Conservation (phyloP, 2,329 filamentous ascomycete species). For the Anthostomella pinea region DNA sequence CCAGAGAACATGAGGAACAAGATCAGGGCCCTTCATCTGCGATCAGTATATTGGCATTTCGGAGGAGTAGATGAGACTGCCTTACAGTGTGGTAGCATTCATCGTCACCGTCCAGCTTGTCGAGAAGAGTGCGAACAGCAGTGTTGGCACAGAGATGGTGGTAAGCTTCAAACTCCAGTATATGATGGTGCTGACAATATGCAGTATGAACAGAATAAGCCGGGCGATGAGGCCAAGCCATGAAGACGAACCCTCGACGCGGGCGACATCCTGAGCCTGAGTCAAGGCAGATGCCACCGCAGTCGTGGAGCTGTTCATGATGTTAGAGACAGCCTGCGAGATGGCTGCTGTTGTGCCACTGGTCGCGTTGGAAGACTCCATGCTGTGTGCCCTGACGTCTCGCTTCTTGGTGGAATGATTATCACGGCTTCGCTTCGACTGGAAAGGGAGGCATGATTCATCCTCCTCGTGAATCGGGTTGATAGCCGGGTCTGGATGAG, state of each 20-base stretch:
- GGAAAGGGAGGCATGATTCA: too few relatives aligned
- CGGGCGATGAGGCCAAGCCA: constrained; percentile 59
- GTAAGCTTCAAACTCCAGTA: constrained; percentile 83
- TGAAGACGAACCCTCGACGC: constrained; percentile 35
- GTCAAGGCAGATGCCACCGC: constrained; percentile 23
- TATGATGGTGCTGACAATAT: constrained; percentile 54
- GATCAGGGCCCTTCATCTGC: constrained; percentile 40
- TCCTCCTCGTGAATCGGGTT: too few relatives aligned
- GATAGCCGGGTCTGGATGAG: constrained; percentile 12
- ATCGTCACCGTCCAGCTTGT: constrained; percentile 93
- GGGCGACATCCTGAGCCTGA: constrained; percentile 22
- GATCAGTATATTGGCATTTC: constrained; percentile 38
- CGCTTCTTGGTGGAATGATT: too few relatives aligned
- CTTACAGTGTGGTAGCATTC: constrained; percentile 94
- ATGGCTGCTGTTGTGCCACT: constrained; percentile 16
- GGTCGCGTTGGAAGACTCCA: constrained; percentile 8
- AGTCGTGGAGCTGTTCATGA: constrained; percentile 23
- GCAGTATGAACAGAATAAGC: constrained; percentile 53
- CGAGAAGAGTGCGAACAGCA: constrained; percentile 62
- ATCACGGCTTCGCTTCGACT: too few relatives aligned
- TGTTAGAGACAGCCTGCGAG: constrained; percentile 23
- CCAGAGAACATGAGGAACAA: constrained; percentile 82
- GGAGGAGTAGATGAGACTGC: constrained; percentile 5
- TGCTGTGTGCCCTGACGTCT: constrained; percentile 6
- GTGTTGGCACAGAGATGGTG: constrained; percentile 84